phyloP scores from a whole-genome alignment of 2,329 filamentous ascomycete genomes.

The Hymenoscyphus salicellus region DNA sequence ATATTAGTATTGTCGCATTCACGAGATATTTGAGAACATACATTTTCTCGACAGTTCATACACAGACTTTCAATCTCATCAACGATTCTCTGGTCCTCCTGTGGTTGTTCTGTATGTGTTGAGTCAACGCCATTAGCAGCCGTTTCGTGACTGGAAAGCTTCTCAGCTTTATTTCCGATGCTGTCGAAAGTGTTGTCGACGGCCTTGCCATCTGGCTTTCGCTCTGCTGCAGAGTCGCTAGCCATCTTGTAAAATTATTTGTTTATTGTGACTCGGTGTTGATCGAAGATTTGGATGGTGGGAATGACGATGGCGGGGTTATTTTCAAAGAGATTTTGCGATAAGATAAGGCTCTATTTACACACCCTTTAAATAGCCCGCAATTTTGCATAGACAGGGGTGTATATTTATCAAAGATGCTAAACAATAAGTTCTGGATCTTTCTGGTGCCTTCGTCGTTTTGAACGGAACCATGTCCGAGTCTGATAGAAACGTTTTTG shows the following conservation, averaged over 20 bases:
- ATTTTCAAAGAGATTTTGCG: conserved; percentile 11
- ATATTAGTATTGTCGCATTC: conserved; percentile 6
- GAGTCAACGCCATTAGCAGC: conserved; percentile 26
- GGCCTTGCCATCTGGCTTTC: conserved; percentile 40
- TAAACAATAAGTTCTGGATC: not conserved
- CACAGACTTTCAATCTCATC: conserved; percentile 75
- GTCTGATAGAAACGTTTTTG: not conserved
- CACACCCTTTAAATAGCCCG: not conserved
- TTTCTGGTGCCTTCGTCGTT: not conserved
- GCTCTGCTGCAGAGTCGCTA: conserved; percentile 40
- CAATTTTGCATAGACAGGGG: not conserved
- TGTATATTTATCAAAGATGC: not conserved
- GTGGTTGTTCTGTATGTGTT: conserved; percentile 14
- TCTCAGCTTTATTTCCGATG: conserved; percentile 60
- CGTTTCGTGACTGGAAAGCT: conserved; percentile 43
- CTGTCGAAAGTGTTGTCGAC: conserved; percentile 59
- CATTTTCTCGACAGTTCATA: conserved; percentile 82
- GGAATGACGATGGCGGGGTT: conserved; percentile 27
- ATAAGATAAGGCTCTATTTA: conserved; percentile 6
- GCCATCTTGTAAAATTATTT: conserved; percentile 40
- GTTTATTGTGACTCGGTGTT: not conserved
- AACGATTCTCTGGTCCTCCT: conserved; percentile 54
- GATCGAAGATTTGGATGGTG: conserved; percentile 13
- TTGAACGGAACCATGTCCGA: not conserved
- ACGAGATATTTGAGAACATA: conserved; percentile 38